Evolutionary conservation across 2,329 filamentous ascomycete species (phyloP).

Genomic region (Cytospora piceae): DNA sequence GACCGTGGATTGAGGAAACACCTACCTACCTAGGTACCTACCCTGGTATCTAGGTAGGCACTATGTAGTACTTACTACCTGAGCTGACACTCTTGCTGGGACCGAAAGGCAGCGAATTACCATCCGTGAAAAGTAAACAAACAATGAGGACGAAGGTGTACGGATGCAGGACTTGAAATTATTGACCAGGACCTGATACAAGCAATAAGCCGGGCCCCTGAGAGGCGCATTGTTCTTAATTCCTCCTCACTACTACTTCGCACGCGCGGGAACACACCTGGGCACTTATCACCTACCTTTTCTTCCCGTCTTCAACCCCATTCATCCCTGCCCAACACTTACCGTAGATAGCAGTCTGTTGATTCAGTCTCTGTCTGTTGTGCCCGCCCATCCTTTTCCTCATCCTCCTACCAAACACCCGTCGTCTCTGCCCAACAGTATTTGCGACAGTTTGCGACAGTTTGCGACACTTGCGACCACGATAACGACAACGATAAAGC

Average conservation of each 20-base stretch:
- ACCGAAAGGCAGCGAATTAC: background rate
- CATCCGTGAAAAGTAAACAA: background rate
- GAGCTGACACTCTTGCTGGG: background rate
- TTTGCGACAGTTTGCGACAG: background rate
- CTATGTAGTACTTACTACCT: background rate
- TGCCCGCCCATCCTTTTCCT: background rate
- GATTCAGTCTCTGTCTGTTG: background rate
- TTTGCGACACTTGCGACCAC: background rate
- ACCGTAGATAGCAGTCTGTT: background rate
- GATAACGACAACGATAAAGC: background rate
- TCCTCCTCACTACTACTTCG: no score
- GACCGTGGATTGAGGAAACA: background rate
- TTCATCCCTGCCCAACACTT: background rate
- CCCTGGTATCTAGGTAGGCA: conserved; percentile 2
- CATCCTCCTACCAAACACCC: background rate
- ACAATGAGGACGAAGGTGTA: background rate
- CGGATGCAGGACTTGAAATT: background rate
- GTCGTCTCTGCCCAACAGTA: background rate
- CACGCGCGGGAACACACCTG: no score
- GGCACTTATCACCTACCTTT: background rate
- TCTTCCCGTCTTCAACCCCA: background rate
- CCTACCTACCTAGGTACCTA: background rate
- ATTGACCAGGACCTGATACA: background rate
- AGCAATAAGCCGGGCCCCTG: background rate
- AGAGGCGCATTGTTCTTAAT: background rate